Evolutionary conservation across 164 flowering plant genomes (phyloP).

Genomic region (Litsea cubeba): DNA sequence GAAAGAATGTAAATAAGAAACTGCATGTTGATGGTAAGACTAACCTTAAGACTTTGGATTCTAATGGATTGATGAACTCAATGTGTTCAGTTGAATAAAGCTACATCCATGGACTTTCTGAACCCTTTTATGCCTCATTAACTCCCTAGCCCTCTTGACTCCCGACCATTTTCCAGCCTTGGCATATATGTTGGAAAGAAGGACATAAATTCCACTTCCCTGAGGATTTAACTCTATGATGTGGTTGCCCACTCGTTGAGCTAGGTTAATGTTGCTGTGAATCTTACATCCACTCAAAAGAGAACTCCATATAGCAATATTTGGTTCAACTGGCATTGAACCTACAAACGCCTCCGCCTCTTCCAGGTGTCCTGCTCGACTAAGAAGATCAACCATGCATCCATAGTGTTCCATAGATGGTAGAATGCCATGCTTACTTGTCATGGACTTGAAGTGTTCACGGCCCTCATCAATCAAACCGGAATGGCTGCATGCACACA

Average conservation of each 20-base stretch:
- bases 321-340: slow-evolving; percentile 23
- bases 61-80: background rate
- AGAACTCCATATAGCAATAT: slow-evolving; percentile 20
- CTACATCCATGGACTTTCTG: slow-evolving; percentile 22
- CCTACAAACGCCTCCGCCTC: slow-evolving; percentile 21
- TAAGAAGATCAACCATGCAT: slow-evolving; percentile 30
- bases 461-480: slow-evolving; percentile 27
- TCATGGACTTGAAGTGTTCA: slow-evolving; percentile 27
- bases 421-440: slow-evolving; percentile 13
- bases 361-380: slow-evolving; percentile 21
- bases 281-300: slow-evolving; percentile 28
- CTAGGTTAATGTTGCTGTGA: slow-evolving; percentile 16
- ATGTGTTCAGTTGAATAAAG: slow-evolving; percentile 10
- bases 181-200: slow-evolving; percentile 28
- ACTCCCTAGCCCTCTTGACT: slow-evolving; percentile 24
- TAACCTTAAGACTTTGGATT: too few species aligned
- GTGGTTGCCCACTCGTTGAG: slow-evolving; percentile 10
- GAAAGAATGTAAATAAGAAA: too few species aligned
- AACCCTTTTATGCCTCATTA: slow-evolving; percentile 15
- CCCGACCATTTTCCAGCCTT: slow-evolving; percentile 24
- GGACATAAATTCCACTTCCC: slow-evolving; percentile 24
- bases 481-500: slow-evolving; percentile 28
- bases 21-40: too few species aligned
- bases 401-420: slow-evolving; percentile 26
- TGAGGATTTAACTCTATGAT: slow-evolving; percentile 15